Percentiles rank a stretch among this genome's conserved stretches.
Evolutionary conservation across 2,329 filamentous ascomycete species (phyloP).

Genomic region (Colletotrichum australisinense): DNA sequence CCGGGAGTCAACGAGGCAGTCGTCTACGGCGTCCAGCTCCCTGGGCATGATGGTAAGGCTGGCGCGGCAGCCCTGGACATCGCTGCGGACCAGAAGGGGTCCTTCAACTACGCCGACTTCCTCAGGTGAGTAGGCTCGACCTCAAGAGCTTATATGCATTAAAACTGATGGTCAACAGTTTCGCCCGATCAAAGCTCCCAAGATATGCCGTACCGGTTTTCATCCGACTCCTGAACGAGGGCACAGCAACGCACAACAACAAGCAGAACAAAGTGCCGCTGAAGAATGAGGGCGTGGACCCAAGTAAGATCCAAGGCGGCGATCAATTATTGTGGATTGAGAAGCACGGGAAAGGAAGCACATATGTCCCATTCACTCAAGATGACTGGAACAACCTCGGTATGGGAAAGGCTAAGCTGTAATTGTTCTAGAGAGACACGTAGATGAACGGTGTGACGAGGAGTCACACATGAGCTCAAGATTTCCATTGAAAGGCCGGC

Average conservation of each 20-base stretch:
- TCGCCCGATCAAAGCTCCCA: constrained; percentile 70
- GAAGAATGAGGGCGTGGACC: constrained; percentile 46
- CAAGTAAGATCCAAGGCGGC: constrained; percentile 38
- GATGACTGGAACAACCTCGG: constrained; percentile 62
- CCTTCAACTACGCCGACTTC: constrained; percentile 71
- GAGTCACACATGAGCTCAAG: background rate
- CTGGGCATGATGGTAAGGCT: constrained; percentile 75
- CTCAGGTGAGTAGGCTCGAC: constrained; percentile 53
- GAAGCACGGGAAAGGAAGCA: constrained; percentile 55
- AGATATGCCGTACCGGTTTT: constrained; percentile 83
- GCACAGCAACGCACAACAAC: constrained; percentile 74
- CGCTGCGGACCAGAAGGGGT: constrained; percentile 55
- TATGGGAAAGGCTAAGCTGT: constrained; percentile 21
- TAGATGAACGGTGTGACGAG: background rate
- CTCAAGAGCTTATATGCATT: background rate
- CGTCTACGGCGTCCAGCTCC: constrained; percentile 75
- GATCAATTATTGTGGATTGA: constrained; percentile 67
- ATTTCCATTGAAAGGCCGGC: background rate
- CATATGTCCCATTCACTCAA: constrained; percentile 69
- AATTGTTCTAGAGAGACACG: background rate
- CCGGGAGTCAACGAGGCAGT: constrained; percentile 73
- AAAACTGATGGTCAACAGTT: constrained; percentile 44
- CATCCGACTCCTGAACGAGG: constrained; percentile 69
- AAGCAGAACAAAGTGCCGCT: constrained; percentile 83
- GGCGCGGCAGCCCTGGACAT: constrained; percentile 73